These are phyloP conservation scores for Nasturtium officinale DNA, from an alignment of 345 rosid species.

Conservation along the genomic window DNA sequence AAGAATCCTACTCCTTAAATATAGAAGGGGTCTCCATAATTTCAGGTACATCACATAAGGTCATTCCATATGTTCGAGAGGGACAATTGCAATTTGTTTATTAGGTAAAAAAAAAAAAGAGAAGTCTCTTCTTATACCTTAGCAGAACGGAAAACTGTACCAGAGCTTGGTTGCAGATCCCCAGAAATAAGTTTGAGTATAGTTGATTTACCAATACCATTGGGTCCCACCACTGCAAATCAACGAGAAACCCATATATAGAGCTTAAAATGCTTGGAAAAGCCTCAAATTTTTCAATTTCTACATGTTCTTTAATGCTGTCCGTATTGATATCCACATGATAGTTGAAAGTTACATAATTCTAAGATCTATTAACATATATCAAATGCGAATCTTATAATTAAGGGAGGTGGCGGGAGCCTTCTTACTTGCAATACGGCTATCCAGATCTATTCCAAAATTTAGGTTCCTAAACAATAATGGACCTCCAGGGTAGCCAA, in stretches of 20 bases:
- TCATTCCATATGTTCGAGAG: constrained; percentile 15
- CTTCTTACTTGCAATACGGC: constrained; percentile 94
- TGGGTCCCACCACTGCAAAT: constrained; percentile 95
- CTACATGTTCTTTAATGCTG: constrained; percentile 12
- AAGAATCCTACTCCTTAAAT: constrained; percentile 2
- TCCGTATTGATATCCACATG: constrained; percentile 14
- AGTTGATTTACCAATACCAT: constrained; percentile 99
- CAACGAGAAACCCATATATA: constrained; percentile 29
- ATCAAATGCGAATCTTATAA: constrained; percentile 6
- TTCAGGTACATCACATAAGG: not conserved
- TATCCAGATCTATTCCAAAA: constrained; percentile 97
- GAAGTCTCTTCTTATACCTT: constrained; percentile 58
- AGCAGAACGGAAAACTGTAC: constrained; percentile 97
- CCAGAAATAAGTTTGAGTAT: constrained; percentile 96
- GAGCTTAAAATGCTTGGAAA: constrained; percentile 19
- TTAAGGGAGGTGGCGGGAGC: constrained; percentile 12
- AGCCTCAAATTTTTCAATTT: constrained; percentile 18
- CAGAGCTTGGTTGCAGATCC: constrained; percentile 94
- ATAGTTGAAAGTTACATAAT: not conserved
- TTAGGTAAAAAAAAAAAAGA: not conserved
- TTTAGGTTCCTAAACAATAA: constrained; percentile 84
- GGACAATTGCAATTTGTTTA: not conserved
- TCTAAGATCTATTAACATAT: not conserved
- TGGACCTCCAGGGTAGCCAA: constrained; percentile 97
- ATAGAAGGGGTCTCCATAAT: constrained; percentile 1